Evolutionary conservation across 2,329 filamentous ascomycete species (phyloP).

Genomic region (Monilinia fructigena): DNA sequence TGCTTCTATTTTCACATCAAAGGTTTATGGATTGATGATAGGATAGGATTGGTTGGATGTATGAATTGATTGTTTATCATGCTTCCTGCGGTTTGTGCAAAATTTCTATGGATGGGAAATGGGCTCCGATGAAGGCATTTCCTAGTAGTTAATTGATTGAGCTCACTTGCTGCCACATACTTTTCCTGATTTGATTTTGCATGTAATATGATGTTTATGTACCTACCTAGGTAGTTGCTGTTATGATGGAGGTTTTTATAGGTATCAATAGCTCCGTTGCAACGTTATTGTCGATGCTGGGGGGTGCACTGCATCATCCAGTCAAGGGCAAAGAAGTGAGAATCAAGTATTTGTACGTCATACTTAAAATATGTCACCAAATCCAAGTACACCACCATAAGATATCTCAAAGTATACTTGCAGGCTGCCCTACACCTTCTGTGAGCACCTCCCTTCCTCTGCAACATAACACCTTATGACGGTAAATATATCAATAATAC

Average conservation of each 20-base stretch:
- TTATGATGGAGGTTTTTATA: not conserved
- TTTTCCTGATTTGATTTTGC: not conserved
- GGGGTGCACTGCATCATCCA: not conserved
- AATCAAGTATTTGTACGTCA: not conserved
- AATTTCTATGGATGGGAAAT: slow-evolving; percentile 8
- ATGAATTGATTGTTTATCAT: not conserved
- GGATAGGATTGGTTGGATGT: not conserved
- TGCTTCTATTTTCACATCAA: not conserved
- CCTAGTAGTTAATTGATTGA: slow-evolving; percentile 8
- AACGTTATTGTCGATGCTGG: not conserved
- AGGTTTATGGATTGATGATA: not conserved
- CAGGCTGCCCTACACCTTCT: no score
- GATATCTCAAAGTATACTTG: no score
- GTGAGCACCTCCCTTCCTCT: no score
- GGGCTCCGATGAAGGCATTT: slow-evolving; percentile 9
- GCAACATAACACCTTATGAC: no score
- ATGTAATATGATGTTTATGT: not conserved
- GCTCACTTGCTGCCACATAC: not conserved
- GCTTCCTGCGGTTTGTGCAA: not conserved
- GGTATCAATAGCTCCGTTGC: not conserved
- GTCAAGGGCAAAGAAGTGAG: not conserved
- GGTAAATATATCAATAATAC: no score
- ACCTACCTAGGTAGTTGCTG: no score
- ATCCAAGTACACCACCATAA: not conserved
- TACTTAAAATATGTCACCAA: not conserved